Base-by-base conservation (phyloP, 2,329 filamentous ascomycete genomes). In the Exophiala calicioides region DNA sequence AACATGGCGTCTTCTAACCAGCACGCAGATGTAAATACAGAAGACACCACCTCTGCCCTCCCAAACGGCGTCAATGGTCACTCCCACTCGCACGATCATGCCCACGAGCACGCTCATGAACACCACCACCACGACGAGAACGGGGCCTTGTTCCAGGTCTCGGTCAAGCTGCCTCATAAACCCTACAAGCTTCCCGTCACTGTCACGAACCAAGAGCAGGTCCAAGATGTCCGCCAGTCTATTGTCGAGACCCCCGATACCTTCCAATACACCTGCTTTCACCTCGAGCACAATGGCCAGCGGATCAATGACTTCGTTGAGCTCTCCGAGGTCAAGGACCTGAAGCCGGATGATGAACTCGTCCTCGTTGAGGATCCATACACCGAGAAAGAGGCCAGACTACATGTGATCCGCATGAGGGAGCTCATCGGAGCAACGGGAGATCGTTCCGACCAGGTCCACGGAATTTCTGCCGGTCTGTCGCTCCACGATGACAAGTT, bases 201-300 rank as follows among this genome's bases (percentile, higher is more conserved):
- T 81, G 90, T 95, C 46, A 91, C 89, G 31, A 85, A 85, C 57
- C 87, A 95, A 76, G 94, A 98, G 72, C 91, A 96, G 68, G 85
- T 97, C 52, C 93, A 97, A 70, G 93, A 98, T 75, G 84, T 98
- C 60, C 88, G 93, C 58, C 93, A 97, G 71, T 91, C 90, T 53
- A 87, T 98, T 66, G 90, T 96, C 71, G 93, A 98, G 70, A 79
- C 90, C 38, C 93, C 93, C 4, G 79, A 85, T 50, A 94, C 91
- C 40, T 93, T 96, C 73, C 90, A 95, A 70, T 96, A 96, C 75
- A 95, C 93, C 42, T 98, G 93, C 77, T 98, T 98, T 75, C 93
- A 98, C 72, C 83, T 98, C 61, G 90, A 97, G 72, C 84, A 90
- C 72, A 84, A 88, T 50, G 88, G 89, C 58, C 76, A 87, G 69